Evolutionary conservation across 1,284 basidiomycete species (phyloP), one percentile per base, ranked within the genome.

Genomic region (Moesziomyces parantarcticus): DNA sequence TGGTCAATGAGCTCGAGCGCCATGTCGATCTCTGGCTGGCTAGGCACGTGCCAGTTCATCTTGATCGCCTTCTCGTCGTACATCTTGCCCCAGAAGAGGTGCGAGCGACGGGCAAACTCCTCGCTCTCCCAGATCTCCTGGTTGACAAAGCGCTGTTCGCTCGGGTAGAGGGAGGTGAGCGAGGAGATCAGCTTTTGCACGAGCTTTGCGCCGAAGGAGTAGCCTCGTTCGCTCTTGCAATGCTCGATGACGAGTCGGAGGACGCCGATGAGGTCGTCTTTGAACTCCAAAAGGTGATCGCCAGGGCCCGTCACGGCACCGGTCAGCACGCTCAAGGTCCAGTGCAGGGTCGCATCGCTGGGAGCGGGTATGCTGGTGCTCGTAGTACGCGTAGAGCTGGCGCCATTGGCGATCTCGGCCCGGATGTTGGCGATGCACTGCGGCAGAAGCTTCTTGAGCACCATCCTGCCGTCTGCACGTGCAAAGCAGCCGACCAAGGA

Each of bases 301-400:
- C 82, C 76, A 1, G 73, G 56, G 21, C 68, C 61, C 25, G 63
- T 74, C 36, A 82, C 25, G 3, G 79, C 76, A 18, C 80, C 80
- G 3, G 65, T 70, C 32, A 83, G 70, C 69, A 84, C 58, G 78
- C 83, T 75, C 51, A 61, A 50, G 85, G 92, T 94, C 93, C 95
- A 98, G 84, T 97, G 94, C 53, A 99, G 86, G 1, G 93, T 91
- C 2, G 93, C 94, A 79, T 99, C 96, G 7, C 92, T 92, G 5
- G 93, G 89, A 2, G 92, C 87, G 0, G 93, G 91, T 20, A 91
- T 89, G 7, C 89, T 90, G 0, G 93, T 94, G 3, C 91, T 91
- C 2, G 94, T 98, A 9, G 93, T 97, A 29, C 93, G 88, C 36
- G 91, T 87, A 61, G 92, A 92, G n/a, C 93, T 95, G 0, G 97